Percentiles rank a stretch among this genome's conserved stretches.
phyloP scores from a whole-genome alignment of 306 rosid species.

The Prosopis cineraria region DNA sequence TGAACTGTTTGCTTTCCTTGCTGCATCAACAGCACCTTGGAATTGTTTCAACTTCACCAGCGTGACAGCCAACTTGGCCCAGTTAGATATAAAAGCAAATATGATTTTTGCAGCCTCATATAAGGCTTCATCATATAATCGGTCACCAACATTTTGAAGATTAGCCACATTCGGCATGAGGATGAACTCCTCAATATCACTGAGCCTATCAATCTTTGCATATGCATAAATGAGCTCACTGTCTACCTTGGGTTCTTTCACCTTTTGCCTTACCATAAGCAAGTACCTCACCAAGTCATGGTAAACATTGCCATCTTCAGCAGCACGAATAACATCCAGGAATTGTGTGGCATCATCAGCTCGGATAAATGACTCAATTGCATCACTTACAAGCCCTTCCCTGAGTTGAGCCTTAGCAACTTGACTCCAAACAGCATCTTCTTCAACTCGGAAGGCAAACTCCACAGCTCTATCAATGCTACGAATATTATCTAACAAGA shows the following conservation, averaged over 20 bases:
- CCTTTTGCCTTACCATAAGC: conserved; percentile 94
- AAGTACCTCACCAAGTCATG: conserved; percentile 95
- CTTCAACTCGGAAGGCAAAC: conserved; percentile 99
- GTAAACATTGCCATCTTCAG: conserved; percentile 82
- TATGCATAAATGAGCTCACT: conserved; percentile 97
- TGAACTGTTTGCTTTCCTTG: conserved; percentile 97
- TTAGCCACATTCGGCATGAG: conserved; percentile 98
- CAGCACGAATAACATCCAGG: conserved; percentile 92
- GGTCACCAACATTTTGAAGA: conserved; percentile 95
- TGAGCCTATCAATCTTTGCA: conserved; percentile 93
- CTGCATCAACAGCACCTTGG: conserved; percentile 99
- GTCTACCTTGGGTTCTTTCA: conserved; percentile 95
- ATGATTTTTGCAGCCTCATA: conserved; percentile 98
- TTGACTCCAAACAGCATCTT: conserved; percentile 99
- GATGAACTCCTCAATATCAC: conserved; percentile 96
- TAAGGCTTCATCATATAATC: conserved; percentile 87
- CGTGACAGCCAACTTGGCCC: conserved; percentile 97
- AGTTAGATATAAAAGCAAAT: conserved; percentile 92
- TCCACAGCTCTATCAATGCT: conserved; percentile 97
- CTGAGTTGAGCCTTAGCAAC: conserved; percentile 96
- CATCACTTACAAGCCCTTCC: conserved; percentile 96
- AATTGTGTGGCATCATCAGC: conserved; percentile 94
- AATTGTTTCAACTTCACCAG: conserved; percentile 89
- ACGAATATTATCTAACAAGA: conserved; percentile 78
- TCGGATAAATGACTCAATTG: conserved; percentile 96